Conservation (phyloP, 345 rosid species). For the Eucalyptus tenuipes region DNA sequence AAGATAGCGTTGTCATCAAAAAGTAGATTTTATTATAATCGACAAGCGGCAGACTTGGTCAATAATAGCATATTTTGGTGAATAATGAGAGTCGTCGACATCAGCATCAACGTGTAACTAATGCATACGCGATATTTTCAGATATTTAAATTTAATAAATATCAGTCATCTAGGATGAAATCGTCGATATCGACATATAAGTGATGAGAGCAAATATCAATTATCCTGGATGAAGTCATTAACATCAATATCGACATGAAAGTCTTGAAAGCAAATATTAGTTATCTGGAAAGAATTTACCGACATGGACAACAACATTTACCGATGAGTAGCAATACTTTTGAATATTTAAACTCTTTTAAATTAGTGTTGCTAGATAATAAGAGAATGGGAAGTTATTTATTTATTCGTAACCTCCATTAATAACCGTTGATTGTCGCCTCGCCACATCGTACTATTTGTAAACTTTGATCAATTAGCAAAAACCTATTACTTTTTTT, state of each 20-base stretch:
- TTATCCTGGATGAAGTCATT: too few relatives aligned
- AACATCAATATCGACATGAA: too few relatives aligned
- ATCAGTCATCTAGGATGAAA: neutral
- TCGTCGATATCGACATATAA: too few relatives aligned
- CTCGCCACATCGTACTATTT: too few relatives aligned
- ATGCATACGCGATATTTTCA: rapidly evolving
- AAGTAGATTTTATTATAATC: too few relatives aligned
- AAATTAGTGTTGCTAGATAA: neutral
- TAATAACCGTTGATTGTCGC: neutral
- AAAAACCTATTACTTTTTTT: too few relatives aligned
- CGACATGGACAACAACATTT: rapidly evolving
- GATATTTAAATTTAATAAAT: too few relatives aligned
- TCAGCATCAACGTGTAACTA: too few relatives aligned
- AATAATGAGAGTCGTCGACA: neutral
- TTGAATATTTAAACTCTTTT: neutral
- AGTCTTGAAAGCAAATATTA: too few relatives aligned
- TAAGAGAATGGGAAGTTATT: neutral
- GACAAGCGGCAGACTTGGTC: neutral
- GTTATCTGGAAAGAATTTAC: too few relatives aligned
- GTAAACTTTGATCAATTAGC: neutral
- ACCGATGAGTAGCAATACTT: neutral
- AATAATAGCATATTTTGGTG: neutral
- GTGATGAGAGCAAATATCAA: neutral
- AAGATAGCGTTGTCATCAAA: neutral
- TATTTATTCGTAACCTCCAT: neutral